These are phyloP conservation scores for Fusarium proliferatum DNA, from an alignment of 2,329 filamentous ascomycete species.

Conservation along the genomic window DNA sequence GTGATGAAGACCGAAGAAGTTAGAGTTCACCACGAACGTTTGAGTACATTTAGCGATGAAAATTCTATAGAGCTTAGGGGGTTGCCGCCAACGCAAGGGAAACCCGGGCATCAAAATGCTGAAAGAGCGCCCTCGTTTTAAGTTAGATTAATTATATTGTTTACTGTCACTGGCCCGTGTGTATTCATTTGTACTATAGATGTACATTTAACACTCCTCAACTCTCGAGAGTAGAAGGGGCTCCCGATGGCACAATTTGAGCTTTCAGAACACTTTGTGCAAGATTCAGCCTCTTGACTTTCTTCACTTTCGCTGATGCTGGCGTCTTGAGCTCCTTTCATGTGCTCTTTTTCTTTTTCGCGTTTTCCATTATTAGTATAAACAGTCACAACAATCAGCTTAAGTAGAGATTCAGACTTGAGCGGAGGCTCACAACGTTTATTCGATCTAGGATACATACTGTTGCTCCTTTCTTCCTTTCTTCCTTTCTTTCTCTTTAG, in stretches of 20 bases:
- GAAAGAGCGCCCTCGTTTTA: conserved; percentile 13
- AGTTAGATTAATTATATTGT: not conserved
- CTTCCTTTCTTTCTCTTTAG: not conserved
- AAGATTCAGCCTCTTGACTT: not conserved
- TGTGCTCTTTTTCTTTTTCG: not conserved
- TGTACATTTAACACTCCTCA: not conserved
- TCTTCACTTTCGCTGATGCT: not conserved
- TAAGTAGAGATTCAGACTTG: not conserved
- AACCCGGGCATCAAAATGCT: not conserved
- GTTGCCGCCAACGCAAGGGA: conserved; percentile 13
- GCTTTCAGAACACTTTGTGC: not conserved
- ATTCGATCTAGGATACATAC: not conserved
- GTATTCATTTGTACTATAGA: not conserved
- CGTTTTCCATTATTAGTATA: not conserved
- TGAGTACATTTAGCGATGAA: conserved; percentile 34
- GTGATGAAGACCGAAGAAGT: conserved; percentile 49
- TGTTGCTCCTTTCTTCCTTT: not conserved
- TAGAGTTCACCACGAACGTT: conserved; percentile 40
- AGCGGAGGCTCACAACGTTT: not conserved
- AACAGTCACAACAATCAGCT: not conserved
- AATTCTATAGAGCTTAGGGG: conserved; percentile 39
- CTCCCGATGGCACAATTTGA: no score
- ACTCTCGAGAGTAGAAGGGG: not conserved
- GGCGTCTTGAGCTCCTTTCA: not conserved
- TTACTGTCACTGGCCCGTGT: not conserved